Evolutionary conservation across 73 alveolate species (phyloP), one percentile per base, ranked within the genome.

Genomic region (Stentor roeselii): DNA sequence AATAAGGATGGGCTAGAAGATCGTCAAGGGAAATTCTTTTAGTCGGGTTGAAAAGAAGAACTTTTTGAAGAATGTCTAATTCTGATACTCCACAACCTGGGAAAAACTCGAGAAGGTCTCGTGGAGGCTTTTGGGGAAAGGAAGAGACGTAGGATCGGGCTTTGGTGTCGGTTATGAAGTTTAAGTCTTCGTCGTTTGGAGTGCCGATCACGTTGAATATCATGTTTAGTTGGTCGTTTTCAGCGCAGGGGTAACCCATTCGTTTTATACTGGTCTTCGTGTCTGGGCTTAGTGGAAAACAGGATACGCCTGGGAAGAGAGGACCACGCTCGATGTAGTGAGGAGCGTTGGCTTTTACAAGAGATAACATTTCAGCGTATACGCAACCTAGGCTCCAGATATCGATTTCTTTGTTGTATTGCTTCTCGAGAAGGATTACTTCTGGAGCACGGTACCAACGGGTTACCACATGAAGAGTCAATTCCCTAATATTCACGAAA

Each of bases 401-500:
- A 85, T 96, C 99, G 30, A 96, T 96, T 3, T 98, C 98, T 3
- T 98, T 94, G 31, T 96, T 93, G 91, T 96, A 96, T 86, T 96
- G 98, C 36, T 95, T 95, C 87, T 96, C 99, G 27, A 96, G 87
- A 60, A 96, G 90, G 82, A 96, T 96, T 58, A 96, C 91, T 90
- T 96, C 99, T 6, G 99, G 99, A 3, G 99, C 99, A 84, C 99
- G 85, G 78, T 96, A 96, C 98, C 99, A 96, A 75, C 99, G 88
- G 36, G 99, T 93, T 60, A 95, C 99, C 6, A 96, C 99, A 88
- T 96, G 99, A 15, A 95, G 99, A 58, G 98, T 94, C 82, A 94
- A 89, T 84, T 92, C 96, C 61, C 95, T 84, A 83, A n/a, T 40
- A 14, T 2, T 76, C 21, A 14, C 3, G n/a, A 76, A 76, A 35